Evolutionary conservation across 306 rosid genomes (phyloP), one percentile per base, ranked within the genome.

Genomic region (Cercis canadensis): DNA sequence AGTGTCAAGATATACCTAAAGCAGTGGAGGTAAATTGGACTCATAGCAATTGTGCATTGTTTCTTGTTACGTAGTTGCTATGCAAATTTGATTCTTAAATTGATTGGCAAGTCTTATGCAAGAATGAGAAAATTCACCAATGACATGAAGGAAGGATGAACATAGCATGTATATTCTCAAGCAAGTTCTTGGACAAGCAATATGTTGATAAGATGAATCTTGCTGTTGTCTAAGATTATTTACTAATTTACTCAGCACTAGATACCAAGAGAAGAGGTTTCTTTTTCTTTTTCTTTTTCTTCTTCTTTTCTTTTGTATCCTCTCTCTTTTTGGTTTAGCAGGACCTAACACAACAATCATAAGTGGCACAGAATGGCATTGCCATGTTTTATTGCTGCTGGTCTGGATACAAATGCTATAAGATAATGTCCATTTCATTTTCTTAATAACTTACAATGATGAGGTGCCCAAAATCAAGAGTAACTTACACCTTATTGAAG

Each of bases 401-500:
- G 33, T 36, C 24, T 19, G 34, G 29, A 33, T 62, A 67, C 54
- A 65, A 80, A 52, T 46, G 67, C 29, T 29, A 60, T 33, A 62
- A 55, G 34, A 33, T 39, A 56, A 49, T 7, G 39, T 32, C 31
- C 19, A 50, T 59, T 62, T 62, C 33, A 8, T 60, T 39, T 63
- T 0, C 16, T 37, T 39, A 36, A 70, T 10, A 71, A 67, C 50
- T n/a, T 52, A 62, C 45, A 58, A 13, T 58, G 71, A 64, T 33
- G 69, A 65, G 57, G 65, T 75, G 62, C 56, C 70, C 62, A 60
- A 70, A 65, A 75, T 69, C 63, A 64, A 81, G 87, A 79, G 74
- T 77, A 75, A 89, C 98, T 92, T 89, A 92, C 96, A 92, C 97
- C 73, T 92, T 89, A 66, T 49, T 86, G 90, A 92, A 92, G 92